Base-by-base conservation (phyloP, 2,329 filamentous ascomycete species). In the Diaporthe aspalathi region DNA sequence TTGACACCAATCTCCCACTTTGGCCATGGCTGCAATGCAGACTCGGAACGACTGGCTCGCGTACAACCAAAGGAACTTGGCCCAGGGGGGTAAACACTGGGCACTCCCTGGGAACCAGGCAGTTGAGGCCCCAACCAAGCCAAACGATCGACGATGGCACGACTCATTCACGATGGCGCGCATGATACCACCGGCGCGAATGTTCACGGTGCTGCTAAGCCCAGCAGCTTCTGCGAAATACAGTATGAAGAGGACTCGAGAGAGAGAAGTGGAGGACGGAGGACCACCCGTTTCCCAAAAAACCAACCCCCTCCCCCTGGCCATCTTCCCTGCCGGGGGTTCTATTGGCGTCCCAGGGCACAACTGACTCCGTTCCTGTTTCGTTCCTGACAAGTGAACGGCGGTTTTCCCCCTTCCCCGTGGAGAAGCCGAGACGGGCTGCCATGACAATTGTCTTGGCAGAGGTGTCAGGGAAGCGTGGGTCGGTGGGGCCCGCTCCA, bases 141-240 rank as follows among this genome's bases (percentile, higher is more conserved):
- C n/a, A 32, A 63, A 63, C 24, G 35, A 47, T 63, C 57, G 57
- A 47, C 57, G 57, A 63, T 35, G 27, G 60, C 60, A 63, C 60
- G 60, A 63, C 43, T 63, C 60, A 63, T 63, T 63, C 57, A 63
- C n/a, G 43, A 47, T 63, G 57, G 43, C 47, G 43, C 57, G 43
- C 43, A 63, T 60, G 54, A 63, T 47, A 63, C 60, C 60, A 63
- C 27, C 27, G 38, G 27, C 3, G 60, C 43, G 60, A 17, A 38
- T 24, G 24, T 47, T 17, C 60, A 49, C 57, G 27, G 27, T 49
- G 27, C 60, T 49, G 43, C 57, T 14, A 27, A 5, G 17, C 27
- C 47, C 40, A 32, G 57, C 60, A 63, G 43, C 14, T 35, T 63
- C 35, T 43, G 22, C 40, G n/a, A 24, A 29, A 11, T 12, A 45